phyloP scores from a whole-genome alignment of 2,329 filamentous ascomycete genomes.

The Aspergillus calidoustus region DNA sequence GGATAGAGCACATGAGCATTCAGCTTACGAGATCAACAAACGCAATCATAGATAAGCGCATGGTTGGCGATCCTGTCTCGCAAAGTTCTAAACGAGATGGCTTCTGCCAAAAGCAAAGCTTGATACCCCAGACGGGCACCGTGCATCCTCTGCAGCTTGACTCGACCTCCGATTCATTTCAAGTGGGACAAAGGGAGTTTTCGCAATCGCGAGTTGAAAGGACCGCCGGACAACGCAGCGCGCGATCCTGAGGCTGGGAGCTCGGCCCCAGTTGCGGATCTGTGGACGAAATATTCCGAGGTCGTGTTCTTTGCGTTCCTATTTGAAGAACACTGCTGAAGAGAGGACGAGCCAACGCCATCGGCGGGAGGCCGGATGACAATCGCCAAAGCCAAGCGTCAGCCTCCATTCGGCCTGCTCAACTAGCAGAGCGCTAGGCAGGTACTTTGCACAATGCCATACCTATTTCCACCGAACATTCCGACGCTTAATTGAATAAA shows the following conservation, averaged over 20 bases:
- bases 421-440: not conserved
- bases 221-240: not conserved
- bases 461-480: not conserved
- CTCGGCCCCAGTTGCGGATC: not conserved
- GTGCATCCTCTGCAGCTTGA: not conserved
- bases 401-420: conserved; percentile 11
- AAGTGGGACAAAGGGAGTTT: conserved; percentile 6
- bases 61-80: not conserved
- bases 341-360: conserved; percentile 14
- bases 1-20: conserved; percentile 1
- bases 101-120: not conserved
- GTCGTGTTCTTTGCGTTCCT: not conserved
- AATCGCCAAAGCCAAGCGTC: conserved; percentile 17
- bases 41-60: not conserved
- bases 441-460: not conserved
- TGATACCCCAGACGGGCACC: conserved; percentile 1
- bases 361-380: conserved; percentile 6
- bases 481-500: not conserved
- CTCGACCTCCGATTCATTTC: conserved; percentile 1
- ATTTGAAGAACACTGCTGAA: not conserved
- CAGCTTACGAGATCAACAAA: conserved; percentile 10
- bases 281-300: not conserved
- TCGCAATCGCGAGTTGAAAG: not conserved
- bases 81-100: not conserved
- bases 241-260: not conserved